These are phyloP conservation scores for Aureobasidium sp. DNA, from an alignment of 2,329 filamentous ascomycete genomes.

Conservation along the genomic window DNA sequence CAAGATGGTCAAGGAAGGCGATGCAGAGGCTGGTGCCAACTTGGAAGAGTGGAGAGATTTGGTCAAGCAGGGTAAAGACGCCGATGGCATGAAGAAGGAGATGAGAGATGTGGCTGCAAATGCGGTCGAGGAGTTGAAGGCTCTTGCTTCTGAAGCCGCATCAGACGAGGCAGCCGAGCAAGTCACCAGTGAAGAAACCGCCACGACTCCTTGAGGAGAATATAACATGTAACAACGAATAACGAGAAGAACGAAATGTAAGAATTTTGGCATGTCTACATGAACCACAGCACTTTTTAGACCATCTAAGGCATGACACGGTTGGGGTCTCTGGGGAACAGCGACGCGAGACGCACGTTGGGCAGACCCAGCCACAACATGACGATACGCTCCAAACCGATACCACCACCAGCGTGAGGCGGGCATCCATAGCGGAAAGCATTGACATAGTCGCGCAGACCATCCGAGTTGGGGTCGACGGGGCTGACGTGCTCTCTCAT, in stretches of 20 bases:
- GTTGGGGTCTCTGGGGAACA: constrained; percentile 59
- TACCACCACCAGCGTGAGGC: constrained; percentile 58
- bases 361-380: constrained; percentile 60
- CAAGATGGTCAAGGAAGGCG: constrained; percentile 23
- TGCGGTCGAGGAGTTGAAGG: constrained; percentile 16
- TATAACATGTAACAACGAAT: neutral
- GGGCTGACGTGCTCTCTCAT: constrained; percentile 52
- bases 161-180: neutral
- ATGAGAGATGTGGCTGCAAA: constrained; percentile 24
- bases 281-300: neutral
- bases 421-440: constrained; percentile 59
- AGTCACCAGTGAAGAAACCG: neutral
- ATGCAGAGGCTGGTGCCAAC: constrained; percentile 21
- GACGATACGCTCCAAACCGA: constrained; percentile 60
- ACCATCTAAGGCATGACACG: constrained; percentile 39
- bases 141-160: too few species aligned
- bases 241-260: neutral
- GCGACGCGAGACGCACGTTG: constrained; percentile 54
- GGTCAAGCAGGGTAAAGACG: constrained; percentile 25
- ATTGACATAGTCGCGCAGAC: constrained; percentile 57
- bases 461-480: constrained; percentile 51
- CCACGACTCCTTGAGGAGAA: neutral
- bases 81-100: constrained; percentile 21
- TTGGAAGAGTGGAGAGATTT: constrained; percentile 25
- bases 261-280: neutral